Evolutionary conservation across 2,329 filamentous ascomycete genomes (phyloP).

Genomic region (Acarospora socialis): DNA sequence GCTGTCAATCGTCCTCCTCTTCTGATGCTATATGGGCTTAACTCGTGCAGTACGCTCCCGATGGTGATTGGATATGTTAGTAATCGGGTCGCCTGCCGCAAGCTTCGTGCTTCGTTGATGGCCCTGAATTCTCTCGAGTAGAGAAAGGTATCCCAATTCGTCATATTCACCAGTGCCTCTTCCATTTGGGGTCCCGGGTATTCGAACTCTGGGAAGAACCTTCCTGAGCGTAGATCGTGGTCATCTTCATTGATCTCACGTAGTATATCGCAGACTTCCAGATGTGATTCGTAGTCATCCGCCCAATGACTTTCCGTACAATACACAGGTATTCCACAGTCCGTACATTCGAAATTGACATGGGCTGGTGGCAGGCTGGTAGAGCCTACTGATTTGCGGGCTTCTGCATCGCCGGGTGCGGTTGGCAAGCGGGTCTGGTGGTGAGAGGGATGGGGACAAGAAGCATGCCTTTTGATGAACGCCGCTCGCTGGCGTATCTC

Average conservation of each 20-base stretch:
- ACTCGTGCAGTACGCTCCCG: constrained; percentile 79
- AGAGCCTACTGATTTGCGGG: constrained; percentile 33
- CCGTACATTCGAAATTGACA: constrained; percentile 86
- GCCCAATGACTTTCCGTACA: constrained; percentile 93
- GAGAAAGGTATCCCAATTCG: constrained; percentile 94
- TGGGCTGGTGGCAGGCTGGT: constrained; percentile 53
- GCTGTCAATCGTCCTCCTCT: constrained; percentile 61
- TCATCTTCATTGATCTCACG: constrained; percentile 96
- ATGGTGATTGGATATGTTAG: constrained; percentile 90
- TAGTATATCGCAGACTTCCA: constrained; percentile 83
- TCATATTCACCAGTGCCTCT: constrained; percentile 90
- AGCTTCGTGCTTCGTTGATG: constrained; percentile 75
- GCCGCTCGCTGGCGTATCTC: constrained; percentile 77
- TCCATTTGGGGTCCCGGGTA: constrained; percentile 84
- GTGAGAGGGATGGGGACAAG: constrained; percentile 84
- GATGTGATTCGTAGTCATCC: constrained; percentile 83
- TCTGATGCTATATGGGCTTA: constrained; percentile 80
- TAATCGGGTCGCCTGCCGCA: constrained; percentile 85
- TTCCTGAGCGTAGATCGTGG: constrained; percentile 79
- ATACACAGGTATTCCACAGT: constrained; percentile 87
- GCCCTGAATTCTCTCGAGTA: constrained; percentile 87
- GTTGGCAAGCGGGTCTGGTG: constrained; percentile 55
- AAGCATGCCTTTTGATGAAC: constrained; percentile 84
- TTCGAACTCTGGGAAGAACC: constrained; percentile 86
- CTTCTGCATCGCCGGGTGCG: constrained; percentile 50